phyloP scores from a whole-genome alignment of 1,284 basidiomycete genomes.

The Moniliella sp. region DNA sequence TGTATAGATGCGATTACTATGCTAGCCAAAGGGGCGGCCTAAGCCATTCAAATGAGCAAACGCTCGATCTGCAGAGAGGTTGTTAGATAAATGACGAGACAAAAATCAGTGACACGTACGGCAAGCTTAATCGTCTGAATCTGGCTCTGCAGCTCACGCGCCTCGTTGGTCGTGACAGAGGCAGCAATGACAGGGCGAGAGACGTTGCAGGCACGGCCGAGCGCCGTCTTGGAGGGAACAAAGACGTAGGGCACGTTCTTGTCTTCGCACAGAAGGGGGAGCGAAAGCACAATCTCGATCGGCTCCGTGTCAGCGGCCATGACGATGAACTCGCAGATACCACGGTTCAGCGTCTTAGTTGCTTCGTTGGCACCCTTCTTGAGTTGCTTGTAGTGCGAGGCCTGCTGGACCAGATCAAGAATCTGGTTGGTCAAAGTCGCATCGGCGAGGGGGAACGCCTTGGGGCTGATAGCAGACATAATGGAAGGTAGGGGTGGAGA shows the following conservation, averaged over 20 bases:
- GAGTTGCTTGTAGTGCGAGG: conserved; percentile 71
- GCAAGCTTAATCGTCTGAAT: conserved; percentile 59
- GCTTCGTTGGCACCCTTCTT: conserved; percentile 93
- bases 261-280: conserved; percentile 92
- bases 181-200: conserved; percentile 83
- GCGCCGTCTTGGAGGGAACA: conserved; percentile 73
- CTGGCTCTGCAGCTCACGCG: conserved; percentile 70
- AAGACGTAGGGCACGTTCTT: conserved; percentile 98
- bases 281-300: conserved; percentile 86
- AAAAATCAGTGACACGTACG: conserved; percentile 8
- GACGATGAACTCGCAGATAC: conserved; percentile 94
- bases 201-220: conserved; percentile 88
- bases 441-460: conserved; percentile 81
- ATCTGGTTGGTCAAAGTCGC: conserved; percentile 82
- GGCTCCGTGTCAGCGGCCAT: conserved; percentile 78
- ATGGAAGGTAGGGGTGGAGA: neutral
- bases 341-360: conserved; percentile 93
- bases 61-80: conserved; percentile 19
- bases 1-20: neutral
- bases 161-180: conserved; percentile 85
- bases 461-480: conserved; percentile 38
- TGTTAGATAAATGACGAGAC: neutral
- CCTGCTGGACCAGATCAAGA: conserved; percentile 36
- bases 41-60: conserved; percentile 15
- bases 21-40: neutral